Base-by-base conservation (phyloP, 1,139 yeast genomes). In the Hanseniaspora gamundiae region DNA sequence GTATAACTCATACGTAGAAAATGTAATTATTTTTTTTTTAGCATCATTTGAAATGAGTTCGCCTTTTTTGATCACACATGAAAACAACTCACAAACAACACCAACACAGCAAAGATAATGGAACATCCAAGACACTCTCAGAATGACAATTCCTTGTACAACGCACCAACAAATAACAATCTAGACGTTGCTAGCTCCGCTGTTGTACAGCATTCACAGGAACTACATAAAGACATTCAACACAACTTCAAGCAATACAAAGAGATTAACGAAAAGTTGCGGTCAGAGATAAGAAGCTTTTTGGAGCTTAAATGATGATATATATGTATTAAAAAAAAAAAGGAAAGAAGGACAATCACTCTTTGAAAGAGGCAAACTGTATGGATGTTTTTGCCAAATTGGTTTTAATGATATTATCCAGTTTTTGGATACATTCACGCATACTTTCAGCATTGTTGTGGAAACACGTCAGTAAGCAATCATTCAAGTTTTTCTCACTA, bases 301-400 rank as follows among this genome's bases (percentile, higher is more conserved):
- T 21, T 35, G 13, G 28, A 36, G 6, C 16, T 21, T 4, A 3
- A 24, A 22, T 14, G 9, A 17, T 10, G 13, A n/a, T n/a, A 21
- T 35, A n/a, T 11, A 35, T 5, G 2, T 19, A 31, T 31, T 31
- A 16, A 9, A 31, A 31, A 31, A n/a, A n/a, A 31, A 11, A 16
- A 5, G 10, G 19, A 31, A 5, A n/a, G 4, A 17, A 6, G 14
- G 3, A 17, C 4, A 21, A 13, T 16, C 22, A 36, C 11, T 47
- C 54, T 43, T 48, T 53, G 40, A 60, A 59, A 4, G 63, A 59
- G 7, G 63, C 61, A 45, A 60, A 60, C 48, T 60, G 64, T 6
- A 56, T 52, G 33, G 51, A 49, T 13, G 63, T 59, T 42, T 59
- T 57, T 27, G 49, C 49, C 26, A 60, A 36, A 42, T 59, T 60